These are phyloP conservation scores for Rhizomucor pusillus DNA, from an alignment of 371 early-diverging fungal genomes.

Conservation along the genomic window DNA sequence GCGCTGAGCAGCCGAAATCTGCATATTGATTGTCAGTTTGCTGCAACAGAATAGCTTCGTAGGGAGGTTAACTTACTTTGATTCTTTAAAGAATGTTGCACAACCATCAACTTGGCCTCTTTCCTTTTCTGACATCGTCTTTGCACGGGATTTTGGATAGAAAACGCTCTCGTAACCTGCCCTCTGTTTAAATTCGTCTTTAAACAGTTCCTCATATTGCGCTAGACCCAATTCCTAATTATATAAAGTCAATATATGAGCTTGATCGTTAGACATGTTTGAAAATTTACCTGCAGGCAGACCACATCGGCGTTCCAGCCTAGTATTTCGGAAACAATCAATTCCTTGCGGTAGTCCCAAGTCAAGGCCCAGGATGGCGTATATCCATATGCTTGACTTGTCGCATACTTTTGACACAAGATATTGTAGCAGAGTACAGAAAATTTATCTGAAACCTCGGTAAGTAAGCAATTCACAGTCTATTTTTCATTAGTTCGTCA, in stretches of 20 bases:
- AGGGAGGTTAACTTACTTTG: constrained; percentile 54
- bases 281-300: constrained; percentile 85
- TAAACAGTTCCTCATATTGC: constrained; percentile 85
- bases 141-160: constrained; percentile 91
- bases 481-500: neutral
- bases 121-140: constrained; percentile 91
- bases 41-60: neutral
- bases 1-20: constrained; percentile 81
- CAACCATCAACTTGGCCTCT: constrained; percentile 95
- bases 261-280: neutral
- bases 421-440: constrained; percentile 96
- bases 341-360: constrained; percentile 94
- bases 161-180: constrained; percentile 93
- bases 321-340: constrained; percentile 85
- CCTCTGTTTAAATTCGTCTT: constrained; percentile 65
- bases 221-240: constrained; percentile 5
- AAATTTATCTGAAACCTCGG: constrained; percentile 53
- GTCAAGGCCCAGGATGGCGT: constrained; percentile 96
- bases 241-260: neutral
- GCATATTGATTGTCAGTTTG: neutral
- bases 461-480: neutral
- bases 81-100: constrained; percentile 93
- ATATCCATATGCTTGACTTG: constrained; percentile 87
- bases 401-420: constrained; percentile 90
- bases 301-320: constrained; percentile 91